Base-by-base conservation (phyloP, 768 basidiomycete genomes). In the Macrolepiota albuminosa region DNA sequence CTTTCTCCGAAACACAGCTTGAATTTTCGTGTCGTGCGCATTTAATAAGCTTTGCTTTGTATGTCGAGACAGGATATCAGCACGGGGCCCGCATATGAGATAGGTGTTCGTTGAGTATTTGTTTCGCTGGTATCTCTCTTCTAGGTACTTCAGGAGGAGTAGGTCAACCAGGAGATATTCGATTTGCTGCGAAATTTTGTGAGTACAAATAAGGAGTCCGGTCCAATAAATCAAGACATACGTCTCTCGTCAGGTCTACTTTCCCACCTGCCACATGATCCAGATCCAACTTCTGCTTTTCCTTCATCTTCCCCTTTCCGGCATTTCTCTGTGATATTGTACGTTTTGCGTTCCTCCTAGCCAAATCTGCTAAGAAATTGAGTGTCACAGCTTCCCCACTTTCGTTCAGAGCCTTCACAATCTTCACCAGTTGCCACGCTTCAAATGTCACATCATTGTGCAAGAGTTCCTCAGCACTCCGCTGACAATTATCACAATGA, bases 401-500 rank as follows among this genome's bases (percentile, higher is more conserved):
- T 5, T 68, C 60, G 53, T 73, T 64, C 18, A 91, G 77, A 13
- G 75, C 77, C 2, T 81, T 72, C 4, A 82, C 70, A 43, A 93
- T 80, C 65, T 84, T 83, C 51, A 94, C 74, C 6, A 91, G 74
- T 70, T 88, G 85, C 91, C 94, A 96, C 7, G 90, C 82, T 54
- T 87, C 83, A 4, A 86, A 60, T 1, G 93, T 91, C 39, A 88
- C 87, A 66, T 95, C 89, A 55, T 76, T 75, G 21, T 75, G 73
- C 7, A 81, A 76, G 60, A 89, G 68, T 7, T 77, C 73, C 0
- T 79, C 81, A 1, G 80, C 74, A 24, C 79, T 63, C 43, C 92
- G 84, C 3, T 71, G 81, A 73, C 95, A 97, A 71, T 97, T 97
- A 75, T 98, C 95, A 74, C 94, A 96, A 68, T 93, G 90, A 0